Evolutionary conservation across 2,329 filamentous ascomycete species (phyloP), one percentile per base, ranked within the genome.

Genomic region (Pyrenochaeta sp.): DNA sequence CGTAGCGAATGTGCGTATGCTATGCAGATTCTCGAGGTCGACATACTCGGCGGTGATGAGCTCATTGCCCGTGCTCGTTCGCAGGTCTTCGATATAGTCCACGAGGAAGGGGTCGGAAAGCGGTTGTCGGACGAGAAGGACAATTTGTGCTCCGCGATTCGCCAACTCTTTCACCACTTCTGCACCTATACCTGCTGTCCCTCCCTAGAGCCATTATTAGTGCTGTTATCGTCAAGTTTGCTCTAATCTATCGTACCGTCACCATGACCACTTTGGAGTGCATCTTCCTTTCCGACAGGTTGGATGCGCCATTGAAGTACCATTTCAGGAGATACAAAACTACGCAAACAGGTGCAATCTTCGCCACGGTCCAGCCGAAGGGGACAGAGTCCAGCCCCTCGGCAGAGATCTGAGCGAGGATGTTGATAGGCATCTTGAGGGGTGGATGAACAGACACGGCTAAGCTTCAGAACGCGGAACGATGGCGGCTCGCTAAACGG

Each of bases 41-140:
- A 96, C 90, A 73, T 96, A 89, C 72, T 99, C 94, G 47, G 94
- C 91, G 63, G 96, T 97, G 58, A 99, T 90, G 64, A 99, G 80
- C 45, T 92, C 80, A 73, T 97, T 97, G 21, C 83, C 81, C 6
- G 90, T 90, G 40, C 81, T 78, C 19, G 81, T 77, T 41, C 95
- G 87, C 28, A 99, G 73, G 68, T 96, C 93, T 58, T 96, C 87
- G 60, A 99, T 89, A 72, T 90, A 96, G 62, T 99, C 94, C 62
- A 89, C 86, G 7, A 97, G 82, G 72, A 96, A 97, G 9, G 90
- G 84, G 69, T 99, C 92, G 24, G 84, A 84, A 9, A 90, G 83
- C 19, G 89, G 79, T 61, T 92, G 84, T 53, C 89, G 89, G 5
- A 93, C 96, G 36, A 99, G 83, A 29, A 99, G 85, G 46, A 97